Conservation (phyloP, 2,329 filamentous ascomycete species). For the Bertia moriformis region DNA sequence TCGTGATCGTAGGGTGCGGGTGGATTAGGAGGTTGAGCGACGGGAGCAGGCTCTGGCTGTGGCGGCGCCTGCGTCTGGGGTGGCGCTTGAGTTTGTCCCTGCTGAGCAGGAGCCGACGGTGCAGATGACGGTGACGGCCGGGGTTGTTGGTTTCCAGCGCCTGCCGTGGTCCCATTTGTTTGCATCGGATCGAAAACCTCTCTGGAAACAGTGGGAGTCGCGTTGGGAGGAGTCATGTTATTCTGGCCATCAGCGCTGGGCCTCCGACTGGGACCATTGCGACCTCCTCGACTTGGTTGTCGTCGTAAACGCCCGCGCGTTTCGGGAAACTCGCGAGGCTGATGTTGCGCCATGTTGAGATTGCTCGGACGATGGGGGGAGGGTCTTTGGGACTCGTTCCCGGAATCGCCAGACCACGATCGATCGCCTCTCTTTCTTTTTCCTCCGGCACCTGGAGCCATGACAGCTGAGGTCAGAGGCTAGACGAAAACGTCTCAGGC, state of each 20-base stretch:
- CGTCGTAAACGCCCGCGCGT: constrained; percentile 28
- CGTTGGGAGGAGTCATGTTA: background rate
- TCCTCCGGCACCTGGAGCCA: constrained; percentile 30
- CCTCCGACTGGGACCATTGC: constrained; percentile 16
- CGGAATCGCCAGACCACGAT: constrained; percentile 31
- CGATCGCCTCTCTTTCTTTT: constrained; percentile 39
- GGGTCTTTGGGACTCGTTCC: constrained; percentile 31
- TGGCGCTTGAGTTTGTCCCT: constrained; percentile 14
- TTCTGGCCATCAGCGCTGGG: background rate
- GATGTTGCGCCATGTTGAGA: constrained; percentile 36
- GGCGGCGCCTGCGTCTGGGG: constrained; percentile 3
- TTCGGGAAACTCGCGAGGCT: constrained; percentile 26
- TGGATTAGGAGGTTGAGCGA: constrained; percentile 4
- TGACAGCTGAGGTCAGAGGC: constrained; percentile 14
- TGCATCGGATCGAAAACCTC: background rate
- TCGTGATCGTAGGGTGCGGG: constrained; percentile 53
- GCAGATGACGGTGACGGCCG: constrained; percentile 14
- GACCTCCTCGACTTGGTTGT: constrained; percentile 35
- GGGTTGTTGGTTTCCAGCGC: constrained; percentile 3
- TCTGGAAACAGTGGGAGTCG: no score
- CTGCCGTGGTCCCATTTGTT: background rate
- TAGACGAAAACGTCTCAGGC: constrained; percentile 11
- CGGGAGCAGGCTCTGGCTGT: constrained; percentile 2
- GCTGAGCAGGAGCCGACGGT: constrained; percentile 20
- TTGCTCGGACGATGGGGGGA: constrained; percentile 49